Base-by-base conservation (phyloP, 2,329 filamentous ascomycete genomes). In the Paracorniculantispora psalliotae region DNA sequence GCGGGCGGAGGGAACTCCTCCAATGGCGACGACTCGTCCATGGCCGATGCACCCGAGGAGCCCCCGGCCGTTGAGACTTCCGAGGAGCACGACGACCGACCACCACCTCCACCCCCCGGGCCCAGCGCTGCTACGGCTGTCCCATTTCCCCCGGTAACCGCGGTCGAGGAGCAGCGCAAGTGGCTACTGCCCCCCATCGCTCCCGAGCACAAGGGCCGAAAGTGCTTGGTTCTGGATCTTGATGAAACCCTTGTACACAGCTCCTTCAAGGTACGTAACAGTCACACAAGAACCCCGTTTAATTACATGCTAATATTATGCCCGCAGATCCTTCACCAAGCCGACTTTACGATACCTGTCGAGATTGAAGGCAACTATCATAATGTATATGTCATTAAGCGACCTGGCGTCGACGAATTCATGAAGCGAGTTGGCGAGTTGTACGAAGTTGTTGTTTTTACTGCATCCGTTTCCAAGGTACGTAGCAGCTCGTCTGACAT, bases 361-460 rank as follows among this genome's bases (percentile, higher is more conserved):
- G 94, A 99, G 70, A 99, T 99, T 64, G 94, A 99, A 78, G 94
- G 94, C 59, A 96, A 96, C 73, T 97, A 96, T 71, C 94, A 99
- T 77, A 99, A 99, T 69, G 96, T 99, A 57, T 99, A 99, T 72
- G 94, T 99, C 64, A 99, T 99, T 73, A 99, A 99, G 78, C 86
- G 94, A 68, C 94, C 94, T n/a, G 94, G 94, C 57, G 94, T 99
- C 21, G 94, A 99, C 71, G 88, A 96, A 64, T 99, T 99, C 75
- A 97, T 99, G 91, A 97, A 97, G 80, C 83, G 94, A 61, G 92
- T 99, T 37, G 94, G 94, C 52, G 94, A 99, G 75, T 81, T 99
- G 52, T 99, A 97, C 69, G 94, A 99, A 77, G 93, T 99, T 51
- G 94, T 99, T 26, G 93, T 99, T 48, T 99, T 99, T 72, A 99